Base-by-base conservation (phyloP, 2,329 filamentous ascomycete genomes). In the Verticillium albo-atrum region DNA sequence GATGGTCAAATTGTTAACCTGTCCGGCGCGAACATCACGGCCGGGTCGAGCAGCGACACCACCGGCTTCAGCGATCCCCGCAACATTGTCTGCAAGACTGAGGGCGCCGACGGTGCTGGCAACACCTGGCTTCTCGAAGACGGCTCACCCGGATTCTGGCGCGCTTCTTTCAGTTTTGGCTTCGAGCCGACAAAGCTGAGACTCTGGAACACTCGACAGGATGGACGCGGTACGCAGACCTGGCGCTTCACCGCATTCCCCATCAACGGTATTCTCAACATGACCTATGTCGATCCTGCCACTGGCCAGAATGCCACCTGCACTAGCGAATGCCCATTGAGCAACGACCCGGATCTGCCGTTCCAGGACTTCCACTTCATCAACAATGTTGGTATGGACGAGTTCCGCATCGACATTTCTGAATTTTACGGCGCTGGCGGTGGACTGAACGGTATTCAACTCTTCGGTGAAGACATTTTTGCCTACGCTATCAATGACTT, bases 321-420 rank as follows among this genome's bases (percentile, higher is more conserved):
- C 75, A 92, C 93, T 57, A 89, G 87, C 62, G 82, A 86, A 68
- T 99, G 95, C 68, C 91, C 93, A n/a, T 82, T 99, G 54, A 92
- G 90, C 63, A 80, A 87, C 68, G 86, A 91, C 68, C 75, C 80
- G 20, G 83, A 81, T 6, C 72, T 88, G 55, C 74, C 80, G 56
- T 96, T 85, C 66, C 93, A 97, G 72, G 95, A 99, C 68, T 99
- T 98, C 71, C 83, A 86, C 65, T 97, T 99, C 67, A 90, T 97
- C 66, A 96, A 95, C 70, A 74, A 76, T 6, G 87, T 99, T 63
- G 92, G 91, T 57, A 97, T 98, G 92, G 88, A 89, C 69, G 83
- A 82, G 34, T 95, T 99, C 73, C 86, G 88, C 62, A 83, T 99
- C 58, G 90, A 96, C 68, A 88, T 99, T 61, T 90, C 89, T 2